Base-by-base conservation (phyloP, 208 protist genomes). In the Acanthamoeba castellanii region DNA sequence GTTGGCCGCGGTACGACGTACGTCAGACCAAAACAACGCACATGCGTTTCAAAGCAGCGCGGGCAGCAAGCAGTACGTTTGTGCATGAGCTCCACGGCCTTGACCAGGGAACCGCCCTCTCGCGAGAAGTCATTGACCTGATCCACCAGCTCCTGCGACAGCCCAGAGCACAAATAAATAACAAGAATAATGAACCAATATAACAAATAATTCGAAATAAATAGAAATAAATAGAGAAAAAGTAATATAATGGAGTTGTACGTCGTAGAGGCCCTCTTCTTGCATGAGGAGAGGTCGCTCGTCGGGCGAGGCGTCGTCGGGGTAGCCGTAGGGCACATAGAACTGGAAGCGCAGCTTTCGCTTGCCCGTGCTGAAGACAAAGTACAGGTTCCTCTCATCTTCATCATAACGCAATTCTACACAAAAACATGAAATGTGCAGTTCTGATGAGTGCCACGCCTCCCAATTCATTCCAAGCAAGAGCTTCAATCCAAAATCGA, bases 271-370 rank as follows among this genome's bases (percentile, higher is more conserved):
- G 42, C 61, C 61, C 16, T 92, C 87, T 30, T 92, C 87, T 9
- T 92, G 61, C 87, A 92, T 74, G 32, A 92, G 87, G 61, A 92
- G 64, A 4, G 87, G 87, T 3, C 64, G 55, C 37, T 92, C 87
- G 47, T 92, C 87, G 4, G 61, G 87, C 18, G 55, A 68, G 14
- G 87, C 16, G 42, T 68, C 55, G 61, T 68, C 55, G n/a, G 87
- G 87, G 22, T 92, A 92, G 59, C 87, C 87, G 20, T 92, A 74
- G 34, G 87, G 87, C 87, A 92, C 87, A 32, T 76, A 92, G 59
- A 92, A 92, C 61, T 74, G 55, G 61, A 92, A 76, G 16, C 87
- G 55, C 25, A 92, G 27, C 61, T 92, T 92, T 6, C 59, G 25
- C 42, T 92, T 92, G 55, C 87, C 87, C 32, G 64, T 47, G 59